Evolutionary conservation across 31 red algal species (phyloP).

Genomic region (Asparagopsis taxiformis): DNA sequence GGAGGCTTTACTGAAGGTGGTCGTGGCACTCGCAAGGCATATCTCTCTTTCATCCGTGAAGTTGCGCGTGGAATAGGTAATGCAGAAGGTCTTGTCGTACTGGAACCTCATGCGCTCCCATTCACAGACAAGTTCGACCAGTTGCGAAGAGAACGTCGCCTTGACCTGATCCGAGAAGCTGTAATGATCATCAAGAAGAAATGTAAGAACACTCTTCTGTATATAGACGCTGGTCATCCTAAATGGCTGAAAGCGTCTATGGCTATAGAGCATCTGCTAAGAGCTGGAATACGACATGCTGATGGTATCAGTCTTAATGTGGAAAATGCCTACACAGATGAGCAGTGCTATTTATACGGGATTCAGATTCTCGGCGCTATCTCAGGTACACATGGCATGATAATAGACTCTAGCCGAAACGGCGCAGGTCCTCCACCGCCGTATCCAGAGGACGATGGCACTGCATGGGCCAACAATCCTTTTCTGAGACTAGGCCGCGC

Average conservation of each 20-base stretch:
- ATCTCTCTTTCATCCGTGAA: conserved; percentile 33
- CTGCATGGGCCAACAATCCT: conserved; percentile 48
- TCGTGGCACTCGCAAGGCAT: conserved; percentile 14
- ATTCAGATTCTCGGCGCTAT: conserved; percentile 22
- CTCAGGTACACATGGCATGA: conserved; percentile 34
- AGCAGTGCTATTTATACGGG: conserved; percentile 42
- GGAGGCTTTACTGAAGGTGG: conserved; percentile 57
- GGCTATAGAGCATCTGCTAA: conserved; percentile 22
- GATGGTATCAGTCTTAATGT: conserved; percentile 52
- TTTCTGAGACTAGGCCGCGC: conserved; percentile 22
- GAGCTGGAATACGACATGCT: conserved; percentile 30
- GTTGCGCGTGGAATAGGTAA: conserved; percentile 31
- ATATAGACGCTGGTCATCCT: conserved; percentile 49
- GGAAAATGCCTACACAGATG: conserved; percentile 21
- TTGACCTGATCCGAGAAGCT: conserved; percentile 39
- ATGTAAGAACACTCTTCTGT: conserved; percentile 41
- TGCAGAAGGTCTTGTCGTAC: conserved; percentile 26
- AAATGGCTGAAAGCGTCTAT: conserved; percentile 14
- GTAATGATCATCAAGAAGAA: conserved; percentile 1
- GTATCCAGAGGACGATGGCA: conserved; percentile 11
- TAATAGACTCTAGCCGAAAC: conserved; percentile 55
- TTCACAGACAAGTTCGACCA: conserved; percentile 6
- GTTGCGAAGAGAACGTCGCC: conserved; percentile 7
- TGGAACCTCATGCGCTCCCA: conserved; percentile 52
- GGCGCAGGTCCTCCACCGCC: conserved; percentile 48